Evolutionary conservation across 2,329 filamentous ascomycete species (phyloP), one percentile per base, ranked within the genome.

Genomic region (Monosporascus sp.): DNA sequence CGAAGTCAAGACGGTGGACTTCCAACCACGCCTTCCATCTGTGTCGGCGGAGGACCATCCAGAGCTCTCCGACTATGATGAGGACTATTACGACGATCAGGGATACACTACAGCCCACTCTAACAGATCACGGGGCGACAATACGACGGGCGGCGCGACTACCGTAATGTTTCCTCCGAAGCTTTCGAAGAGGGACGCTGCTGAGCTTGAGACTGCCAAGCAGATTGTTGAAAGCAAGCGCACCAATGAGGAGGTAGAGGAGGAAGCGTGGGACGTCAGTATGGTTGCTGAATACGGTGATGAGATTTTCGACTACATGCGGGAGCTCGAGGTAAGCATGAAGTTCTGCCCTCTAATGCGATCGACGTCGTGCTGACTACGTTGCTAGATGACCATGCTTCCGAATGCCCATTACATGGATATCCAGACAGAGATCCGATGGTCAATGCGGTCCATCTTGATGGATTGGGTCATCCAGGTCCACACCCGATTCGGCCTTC

Each of bases 381-480:
- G 40, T 48, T 14, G 50, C 54, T 67, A 91, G 89, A 82, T 79
- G 69, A 85, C 79, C 62, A 88, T 97, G 84, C 78, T 92, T 41
- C 94, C 94, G 1, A 92, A 94, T 65, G 80, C 91, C 3, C 84
- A 94, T 69, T 99, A 99, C 78, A 99, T 99, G 93, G 91, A 96
- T 58, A 86, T 88, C 60, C 94, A 99, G 70, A 86, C 88, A n/a
- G 93, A 97, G 71, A 95, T 99, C 53, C 90, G 96, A 68, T 99
- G 94, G 94, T 96, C 92, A 3, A 99, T 97, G 94, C 90, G 94
- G 47, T 88, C 91, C 6, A 91, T 97, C 22, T 79, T 99, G 51
- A 95, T 99, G 86, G 94, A 97, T 71, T 99, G 94, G 94, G 80
- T 99, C 44, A 88, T 97, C 47, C 92, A 99, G 70, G 94, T 99